phyloP scores from a whole-genome alignment of 495 filamentous ascomycete species.

The Penicillium canariense region DNA sequence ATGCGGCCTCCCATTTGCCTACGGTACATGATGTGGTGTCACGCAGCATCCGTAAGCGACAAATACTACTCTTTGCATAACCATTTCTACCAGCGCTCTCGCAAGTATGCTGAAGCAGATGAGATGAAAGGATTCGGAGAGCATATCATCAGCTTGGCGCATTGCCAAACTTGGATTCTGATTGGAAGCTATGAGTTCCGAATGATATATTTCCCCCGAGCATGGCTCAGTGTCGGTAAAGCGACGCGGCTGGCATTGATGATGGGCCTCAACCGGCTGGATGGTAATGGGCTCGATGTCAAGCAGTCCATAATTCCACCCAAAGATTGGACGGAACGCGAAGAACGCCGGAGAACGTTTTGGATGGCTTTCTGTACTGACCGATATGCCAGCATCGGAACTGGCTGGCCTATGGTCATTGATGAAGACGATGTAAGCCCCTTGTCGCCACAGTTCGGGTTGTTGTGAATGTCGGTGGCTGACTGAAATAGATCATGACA shows the following conservation, averaged over 20 bases:
- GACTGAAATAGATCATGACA: constrained; percentile 61
- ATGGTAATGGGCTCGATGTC: constrained; percentile 82
- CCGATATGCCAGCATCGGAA: constrained; percentile 93
- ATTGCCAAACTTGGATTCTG: constrained; percentile 80
- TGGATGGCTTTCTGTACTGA: constrained; percentile 92
- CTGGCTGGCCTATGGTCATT: constrained; percentile 93
- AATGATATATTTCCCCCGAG: constrained; percentile 95
- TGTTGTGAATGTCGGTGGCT: constrained; percentile 11
- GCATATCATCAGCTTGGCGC: constrained; percentile 72
- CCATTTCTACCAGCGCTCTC: constrained; percentile 81
- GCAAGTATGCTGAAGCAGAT: constrained; percentile 86
- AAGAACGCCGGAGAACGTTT: constrained; percentile 88
- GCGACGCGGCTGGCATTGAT: constrained; percentile 76
- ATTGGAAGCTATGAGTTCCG: constrained; percentile 88
- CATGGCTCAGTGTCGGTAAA: constrained; percentile 88
- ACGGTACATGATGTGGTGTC: constrained; percentile 91
- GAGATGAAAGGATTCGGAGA: constrained; percentile 95
- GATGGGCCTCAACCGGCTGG: constrained; percentile 89
- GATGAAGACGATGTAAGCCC: constrained; percentile 79
- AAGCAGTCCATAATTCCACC: constrained; percentile 86
- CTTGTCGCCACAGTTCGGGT: neutral
- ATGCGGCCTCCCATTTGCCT: constrained; percentile 85
- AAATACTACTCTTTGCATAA: constrained; percentile 74
- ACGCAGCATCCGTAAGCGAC: constrained; percentile 78
- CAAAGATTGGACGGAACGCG: constrained; percentile 88